Evolutionary conservation across 371 early-diverging fungal genomes (phyloP).

Genomic region (Rhizopus stolonifer): DNA sequence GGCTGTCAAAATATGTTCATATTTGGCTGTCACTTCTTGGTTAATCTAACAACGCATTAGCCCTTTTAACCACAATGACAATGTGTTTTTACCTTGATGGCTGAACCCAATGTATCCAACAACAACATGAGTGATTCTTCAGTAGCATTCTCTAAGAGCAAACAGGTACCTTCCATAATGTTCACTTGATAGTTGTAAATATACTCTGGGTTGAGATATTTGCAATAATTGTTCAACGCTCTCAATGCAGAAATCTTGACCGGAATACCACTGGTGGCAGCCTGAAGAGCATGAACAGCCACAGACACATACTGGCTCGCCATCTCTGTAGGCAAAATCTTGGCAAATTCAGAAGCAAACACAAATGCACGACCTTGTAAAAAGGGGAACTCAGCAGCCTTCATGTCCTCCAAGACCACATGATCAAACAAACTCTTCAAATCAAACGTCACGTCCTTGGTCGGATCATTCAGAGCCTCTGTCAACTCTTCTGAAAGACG

Average conservation of each 20-base stretch:
- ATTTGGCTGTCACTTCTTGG: constrained; percentile 65
- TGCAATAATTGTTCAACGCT: constrained; percentile 74
- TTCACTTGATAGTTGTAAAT: constrained; percentile 62
- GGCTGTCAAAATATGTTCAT: constrained; percentile 72
- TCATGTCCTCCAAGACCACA: constrained; percentile 72
- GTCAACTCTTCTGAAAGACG: constrained; percentile 58
- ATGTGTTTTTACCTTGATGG: constrained; percentile 58
- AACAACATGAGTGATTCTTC: constrained; percentile 81
- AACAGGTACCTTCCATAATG: constrained; percentile 71
- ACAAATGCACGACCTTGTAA: constrained; percentile 88
- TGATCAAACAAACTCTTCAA: constrained; percentile 79
- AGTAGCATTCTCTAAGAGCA: constrained; percentile 62
- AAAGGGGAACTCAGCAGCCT: constrained; percentile 70
- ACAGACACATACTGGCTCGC: constrained; percentile 70
- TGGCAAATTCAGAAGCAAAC: constrained; percentile 81
- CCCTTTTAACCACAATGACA: background rate
- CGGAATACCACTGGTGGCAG: constrained; percentile 58
- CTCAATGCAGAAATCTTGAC: constrained; percentile 81
- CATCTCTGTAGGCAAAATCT: constrained; percentile 67
- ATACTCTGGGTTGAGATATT: constrained; percentile 55
- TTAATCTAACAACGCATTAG: constrained; percentile 50
- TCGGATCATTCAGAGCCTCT: constrained; percentile 49
- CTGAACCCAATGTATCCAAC: constrained; percentile 73
- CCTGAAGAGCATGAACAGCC: constrained; percentile 68
- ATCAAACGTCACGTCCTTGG: constrained; percentile 42